phyloP scores from a whole-genome alignment of 345 rosid species.

The Eutrema heterophyllum region DNA sequence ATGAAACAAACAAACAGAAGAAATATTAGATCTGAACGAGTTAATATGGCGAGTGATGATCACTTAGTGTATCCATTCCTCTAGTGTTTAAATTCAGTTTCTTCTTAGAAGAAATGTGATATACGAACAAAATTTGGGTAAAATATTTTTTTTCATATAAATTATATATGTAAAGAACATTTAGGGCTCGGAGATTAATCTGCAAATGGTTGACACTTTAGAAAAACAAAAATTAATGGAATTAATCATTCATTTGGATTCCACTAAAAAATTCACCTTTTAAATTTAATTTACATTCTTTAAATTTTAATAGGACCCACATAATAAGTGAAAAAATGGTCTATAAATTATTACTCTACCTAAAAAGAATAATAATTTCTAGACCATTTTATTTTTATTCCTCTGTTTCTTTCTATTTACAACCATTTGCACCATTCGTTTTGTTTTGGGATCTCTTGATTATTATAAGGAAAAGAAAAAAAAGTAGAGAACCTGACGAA shows the following conservation, averaged over 20 bases:
- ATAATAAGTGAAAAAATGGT: no score
- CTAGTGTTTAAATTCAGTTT: neutral
- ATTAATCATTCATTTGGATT: no score
- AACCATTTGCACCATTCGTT: no score
- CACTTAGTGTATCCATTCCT: neutral
- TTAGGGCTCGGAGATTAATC: neutral
- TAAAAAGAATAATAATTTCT: no score
- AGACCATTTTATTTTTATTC: no score
- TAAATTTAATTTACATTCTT: no score
- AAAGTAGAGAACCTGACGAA: conserved; percentile 48
- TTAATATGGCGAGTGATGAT: neutral
- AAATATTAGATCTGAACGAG: neutral
- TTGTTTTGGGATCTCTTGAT: neutral
- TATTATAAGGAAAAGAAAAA: neutral
- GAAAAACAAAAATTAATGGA: no score
- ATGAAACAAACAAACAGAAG: neutral
- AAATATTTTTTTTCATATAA: neutral
- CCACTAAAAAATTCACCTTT: no score
- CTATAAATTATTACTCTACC: no score
- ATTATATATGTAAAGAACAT: neutral
- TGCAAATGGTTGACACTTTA: no score
- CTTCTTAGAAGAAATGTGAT: neutral
- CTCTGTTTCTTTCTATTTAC: no score
- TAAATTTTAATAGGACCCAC: no score
- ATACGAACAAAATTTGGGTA: neutral